Evolutionary conservation across 2,329 filamentous ascomycete genomes (phyloP).

Genomic region (Pseudocercospora fijiensis): DNA sequence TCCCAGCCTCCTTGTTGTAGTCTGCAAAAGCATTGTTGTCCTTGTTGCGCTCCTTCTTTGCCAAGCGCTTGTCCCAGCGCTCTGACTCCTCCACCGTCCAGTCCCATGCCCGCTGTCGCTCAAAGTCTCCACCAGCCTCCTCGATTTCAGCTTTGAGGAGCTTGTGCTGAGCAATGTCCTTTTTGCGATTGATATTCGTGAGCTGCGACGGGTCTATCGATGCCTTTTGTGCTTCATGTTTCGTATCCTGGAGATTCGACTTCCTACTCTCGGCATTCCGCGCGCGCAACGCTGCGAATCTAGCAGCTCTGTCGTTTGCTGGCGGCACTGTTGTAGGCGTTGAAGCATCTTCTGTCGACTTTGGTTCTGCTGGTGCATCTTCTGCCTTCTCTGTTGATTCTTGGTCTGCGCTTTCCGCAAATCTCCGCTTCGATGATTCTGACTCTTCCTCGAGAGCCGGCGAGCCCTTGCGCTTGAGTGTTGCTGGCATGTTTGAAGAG

Average conservation of each 20-base stretch:
- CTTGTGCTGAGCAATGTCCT: constrained; percentile 86
- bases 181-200: constrained; percentile 75
- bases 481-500: constrained; percentile 23
- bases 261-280: constrained; percentile 59
- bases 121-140: constrained; percentile 84
- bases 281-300: constrained; percentile 84
- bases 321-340: constrained; percentile 28
- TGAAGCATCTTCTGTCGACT: constrained; percentile 32
- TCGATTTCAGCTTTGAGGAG: constrained; percentile 88
- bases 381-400: constrained; percentile 17
- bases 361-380: constrained; percentile 15
- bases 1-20: constrained; percentile 81
- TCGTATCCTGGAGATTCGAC: constrained; percentile 78
- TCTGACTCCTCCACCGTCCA: constrained; percentile 96
- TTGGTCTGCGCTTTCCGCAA: constrained; percentile 30
- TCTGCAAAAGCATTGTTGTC: constrained; percentile 90
- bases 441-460: constrained; percentile 34
- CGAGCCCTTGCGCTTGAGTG: constrained; percentile 41
- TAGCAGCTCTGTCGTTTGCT: constrained; percentile 66
- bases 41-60: constrained; percentile 76
- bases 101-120: constrained; percentile 97
- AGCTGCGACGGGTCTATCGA: constrained; percentile 75
- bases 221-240: constrained; percentile 76
- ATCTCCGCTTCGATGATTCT: constrained; percentile 40
- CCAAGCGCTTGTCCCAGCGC: constrained; percentile 85